phyloP scores from a whole-genome alignment of 2,329 filamentous ascomycete genomes.

The Fusarium buharicum region DNA sequence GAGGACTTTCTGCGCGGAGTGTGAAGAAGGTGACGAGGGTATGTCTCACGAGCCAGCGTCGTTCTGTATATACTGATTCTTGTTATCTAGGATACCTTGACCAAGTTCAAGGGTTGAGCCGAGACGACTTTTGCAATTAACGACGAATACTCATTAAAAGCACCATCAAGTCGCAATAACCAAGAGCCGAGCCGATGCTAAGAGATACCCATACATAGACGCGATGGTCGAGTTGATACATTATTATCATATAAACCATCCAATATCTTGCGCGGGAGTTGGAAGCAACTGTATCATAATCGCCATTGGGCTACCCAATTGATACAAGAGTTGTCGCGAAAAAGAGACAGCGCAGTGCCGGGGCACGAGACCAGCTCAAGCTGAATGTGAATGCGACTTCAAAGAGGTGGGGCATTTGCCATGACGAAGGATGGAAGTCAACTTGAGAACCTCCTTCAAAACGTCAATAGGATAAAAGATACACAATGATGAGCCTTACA shows the following conservation, averaged over 20 bases:
- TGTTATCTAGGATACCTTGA: constrained; percentile 66
- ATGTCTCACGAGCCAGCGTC: constrained; percentile 46
- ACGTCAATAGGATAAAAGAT: not conserved
- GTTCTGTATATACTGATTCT: constrained; percentile 18
- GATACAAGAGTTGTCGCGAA: constrained; percentile 13
- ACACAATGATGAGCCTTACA: constrained; percentile 3
- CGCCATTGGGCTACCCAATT: not conserved
- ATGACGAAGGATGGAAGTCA: constrained; percentile 30
- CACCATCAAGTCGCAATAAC: not conserved
- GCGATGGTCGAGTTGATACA: not conserved
- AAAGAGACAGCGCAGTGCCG: constrained; percentile 7
- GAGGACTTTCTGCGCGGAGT: constrained; percentile 77
- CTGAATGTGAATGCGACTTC: constrained; percentile 34
- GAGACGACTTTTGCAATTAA: not conserved
- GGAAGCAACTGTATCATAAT: not conserved
- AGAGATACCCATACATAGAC: constrained; percentile 1
- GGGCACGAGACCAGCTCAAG: constrained; percentile 44
- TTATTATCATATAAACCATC: not conserved
- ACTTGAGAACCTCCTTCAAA: constrained; percentile 11
- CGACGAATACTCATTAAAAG: not conserved
- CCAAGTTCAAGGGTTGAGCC: constrained; percentile 74
- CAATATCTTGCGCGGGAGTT: not conserved
- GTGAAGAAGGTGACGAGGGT: constrained; percentile 82
- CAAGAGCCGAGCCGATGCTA: constrained; percentile 12
- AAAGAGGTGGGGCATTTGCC: constrained; percentile 38